Percentiles rank a stretch among this genome's conserved stretches.
These are phyloP conservation scores for Omphalotus olearius DNA, from an alignment of 1,284 basidiomycete species.

Conservation along the genomic window DNA sequence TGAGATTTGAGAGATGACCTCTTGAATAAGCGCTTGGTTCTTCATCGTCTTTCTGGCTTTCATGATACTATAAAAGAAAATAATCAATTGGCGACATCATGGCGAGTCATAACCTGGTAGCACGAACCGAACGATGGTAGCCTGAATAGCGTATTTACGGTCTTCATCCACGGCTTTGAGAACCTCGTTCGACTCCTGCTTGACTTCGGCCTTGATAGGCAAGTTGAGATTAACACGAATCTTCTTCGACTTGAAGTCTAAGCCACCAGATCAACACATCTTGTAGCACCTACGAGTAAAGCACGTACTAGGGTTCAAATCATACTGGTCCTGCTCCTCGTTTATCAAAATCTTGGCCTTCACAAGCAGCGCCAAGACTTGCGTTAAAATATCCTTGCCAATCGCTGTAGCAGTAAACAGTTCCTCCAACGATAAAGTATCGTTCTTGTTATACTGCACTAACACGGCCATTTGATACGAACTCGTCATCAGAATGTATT, in stretches of 20 bases:
- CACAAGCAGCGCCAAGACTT: constrained; percentile 79
- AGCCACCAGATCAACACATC: neutral
- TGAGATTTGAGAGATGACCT: constrained; percentile 90
- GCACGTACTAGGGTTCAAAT: constrained; percentile 82
- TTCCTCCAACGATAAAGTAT: constrained; percentile 81
- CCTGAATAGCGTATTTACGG: constrained; percentile 95
- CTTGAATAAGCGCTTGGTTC: constrained; percentile 91
- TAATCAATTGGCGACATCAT: neutral
- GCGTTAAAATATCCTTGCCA: constrained; percentile 76
- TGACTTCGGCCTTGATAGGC: constrained; percentile 93
- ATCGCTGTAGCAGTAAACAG: constrained; percentile 82
- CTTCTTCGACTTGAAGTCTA: constrained; percentile 97
- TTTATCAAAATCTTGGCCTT: constrained; percentile 90
- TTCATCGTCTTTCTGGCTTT: constrained; percentile 98
- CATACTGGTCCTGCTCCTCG: constrained; percentile 84
- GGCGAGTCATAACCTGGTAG: constrained; percentile 2
- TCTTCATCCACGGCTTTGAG: constrained; percentile 97
- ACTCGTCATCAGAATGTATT: constrained; percentile 94
- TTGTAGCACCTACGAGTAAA: neutral
- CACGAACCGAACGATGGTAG: constrained; percentile 89
- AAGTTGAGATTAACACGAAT: constrained; percentile 92
- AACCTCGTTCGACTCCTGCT: constrained; percentile 88
- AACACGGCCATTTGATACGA: constrained; percentile 95
- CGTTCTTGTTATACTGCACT: constrained; percentile 90
- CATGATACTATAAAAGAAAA: constrained; percentile 74